Evolutionary conservation across 306 rosid genomes (phyloP).

Genomic region (Canavalia gladiata): DNA sequence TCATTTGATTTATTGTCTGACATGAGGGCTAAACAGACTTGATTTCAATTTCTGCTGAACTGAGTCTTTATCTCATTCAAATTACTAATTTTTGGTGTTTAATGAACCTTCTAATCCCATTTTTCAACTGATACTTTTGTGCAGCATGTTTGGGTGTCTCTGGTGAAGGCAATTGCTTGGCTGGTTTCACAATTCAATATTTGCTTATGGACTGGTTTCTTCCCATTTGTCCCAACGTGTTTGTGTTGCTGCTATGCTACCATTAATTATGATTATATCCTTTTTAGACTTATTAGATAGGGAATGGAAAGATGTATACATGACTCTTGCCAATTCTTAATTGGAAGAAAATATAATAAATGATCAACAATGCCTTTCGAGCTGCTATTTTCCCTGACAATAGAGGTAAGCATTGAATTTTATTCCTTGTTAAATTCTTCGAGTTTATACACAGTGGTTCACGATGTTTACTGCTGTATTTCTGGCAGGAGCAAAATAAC

Average conservation of each 20-base stretch:
- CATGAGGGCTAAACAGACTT: conserved; percentile 68
- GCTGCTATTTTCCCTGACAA: conserved; percentile 72
- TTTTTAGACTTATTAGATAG: conserved; percentile 57
- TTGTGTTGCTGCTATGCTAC: conserved; percentile 13
- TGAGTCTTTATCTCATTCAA: conserved; percentile 38
- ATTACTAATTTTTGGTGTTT: conserved; percentile 12
- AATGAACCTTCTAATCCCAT: conserved; percentile 24
- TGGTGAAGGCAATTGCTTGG: conserved; percentile 71
- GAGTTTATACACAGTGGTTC: conserved; percentile 9
- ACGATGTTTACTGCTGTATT: conserved; percentile 21
- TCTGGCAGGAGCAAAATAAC: neutral
- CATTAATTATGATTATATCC: conserved; percentile 15
- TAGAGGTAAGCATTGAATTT: conserved; percentile 62
- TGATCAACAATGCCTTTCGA: conserved; percentile 64
- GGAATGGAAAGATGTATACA: conserved; percentile 78
- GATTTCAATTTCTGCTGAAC: conserved; percentile 35
- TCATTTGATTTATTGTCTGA: conserved; percentile 69
- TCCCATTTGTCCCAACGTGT: neutral
- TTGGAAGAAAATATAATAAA: conserved; percentile 53
- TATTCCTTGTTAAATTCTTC: conserved; percentile 3
- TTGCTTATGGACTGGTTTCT: conserved; percentile 75
- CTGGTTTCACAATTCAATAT: conserved; percentile 81
- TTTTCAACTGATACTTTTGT: neutral
- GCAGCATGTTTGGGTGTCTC: conserved; percentile 63
- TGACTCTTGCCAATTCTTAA: conserved; percentile 80